A percentile compares a stretch with the other conserved stretches of the same genome.
phyloP scores from a whole-genome alignment of 139 green algal genomes.

The Deuterostichococcus epilithicus region DNA sequence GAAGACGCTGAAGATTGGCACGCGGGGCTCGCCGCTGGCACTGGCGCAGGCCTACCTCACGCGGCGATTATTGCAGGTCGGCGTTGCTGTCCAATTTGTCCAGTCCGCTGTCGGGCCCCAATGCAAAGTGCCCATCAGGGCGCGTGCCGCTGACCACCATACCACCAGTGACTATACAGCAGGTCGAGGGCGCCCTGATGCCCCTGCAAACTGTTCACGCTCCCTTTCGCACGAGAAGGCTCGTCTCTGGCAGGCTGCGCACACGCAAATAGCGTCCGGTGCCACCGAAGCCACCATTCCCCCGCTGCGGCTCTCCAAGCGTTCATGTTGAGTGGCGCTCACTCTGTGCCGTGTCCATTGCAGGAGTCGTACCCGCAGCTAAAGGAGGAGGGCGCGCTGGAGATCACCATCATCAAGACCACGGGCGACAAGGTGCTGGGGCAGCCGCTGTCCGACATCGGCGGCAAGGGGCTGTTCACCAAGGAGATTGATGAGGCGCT shows the following conservation, averaged over 20 bases:
- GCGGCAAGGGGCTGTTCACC: slow-evolving; percentile 99
- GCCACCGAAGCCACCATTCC: background rate
- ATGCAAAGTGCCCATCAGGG: too few species aligned
- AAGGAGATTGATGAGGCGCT: slow-evolving; percentile 99
- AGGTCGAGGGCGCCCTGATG: too few species aligned
- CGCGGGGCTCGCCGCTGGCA: slow-evolving; percentile 86
- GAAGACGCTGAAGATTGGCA: slow-evolving; percentile 71
- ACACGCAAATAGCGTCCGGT: background rate
- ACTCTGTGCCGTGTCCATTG: background rate
- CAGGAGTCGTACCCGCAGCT: slow-evolving; percentile 84
- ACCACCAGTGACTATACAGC: too few species aligned
- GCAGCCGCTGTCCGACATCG: slow-evolving; percentile 97
- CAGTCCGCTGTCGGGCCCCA: background rate
- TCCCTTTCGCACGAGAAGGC: too few species aligned
- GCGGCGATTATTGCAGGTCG: slow-evolving; percentile 87
- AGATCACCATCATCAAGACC: slow-evolving; percentile 99
- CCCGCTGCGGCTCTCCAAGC: background rate
- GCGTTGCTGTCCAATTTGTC: background rate
- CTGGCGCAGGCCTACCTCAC: slow-evolving; percentile 98
- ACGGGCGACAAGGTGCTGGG: slow-evolving; percentile 98
- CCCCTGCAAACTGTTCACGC: background rate
- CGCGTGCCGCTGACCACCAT: too few species aligned
- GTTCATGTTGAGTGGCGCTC: background rate
- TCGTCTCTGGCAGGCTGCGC: too few species aligned
- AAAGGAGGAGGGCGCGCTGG: slow-evolving; percentile 86